Percentiles rank a stretch among this genome's conserved stretches.
These are phyloP conservation scores for Geranium rotundifolium DNA, from an alignment of 345 rosid genomes.

Conservation along the genomic window DNA sequence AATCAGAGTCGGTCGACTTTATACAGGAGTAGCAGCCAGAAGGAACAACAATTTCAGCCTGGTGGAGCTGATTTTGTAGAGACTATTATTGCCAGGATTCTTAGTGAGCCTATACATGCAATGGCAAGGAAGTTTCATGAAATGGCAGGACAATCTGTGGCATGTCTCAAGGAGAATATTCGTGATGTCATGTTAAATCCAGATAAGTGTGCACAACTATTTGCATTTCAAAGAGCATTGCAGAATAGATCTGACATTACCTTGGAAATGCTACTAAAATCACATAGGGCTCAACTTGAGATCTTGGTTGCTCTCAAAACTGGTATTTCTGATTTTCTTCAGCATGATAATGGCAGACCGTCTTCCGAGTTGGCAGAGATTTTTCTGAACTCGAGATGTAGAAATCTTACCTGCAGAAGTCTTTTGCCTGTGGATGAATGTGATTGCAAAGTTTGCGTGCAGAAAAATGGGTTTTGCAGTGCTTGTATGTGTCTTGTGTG, in stretches of 20 bases:
- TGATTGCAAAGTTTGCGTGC: slow-evolving; percentile 78
- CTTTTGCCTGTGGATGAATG: slow-evolving; percentile 88
- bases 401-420: slow-evolving; percentile 58
- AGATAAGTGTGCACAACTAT: slow-evolving; percentile 44
- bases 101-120: slow-evolving; percentile 59
- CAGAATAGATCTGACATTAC: slow-evolving; percentile 56
- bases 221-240: slow-evolving; percentile 44
- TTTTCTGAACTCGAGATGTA: slow-evolving; percentile 66
- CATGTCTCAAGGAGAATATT: slow-evolving; percentile 63
- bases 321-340: slow-evolving; percentile 61
- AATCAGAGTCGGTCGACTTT: slow-evolving; percentile 38
- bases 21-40: slow-evolving; percentile 52
- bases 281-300: slow-evolving; percentile 72
- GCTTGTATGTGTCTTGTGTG: slow-evolving; percentile 94
- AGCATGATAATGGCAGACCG: slow-evolving; percentile 33
- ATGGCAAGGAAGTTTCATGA: slow-evolving; percentile 73
- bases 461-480: slow-evolving; percentile 85
- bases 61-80: slow-evolving; percentile 71
- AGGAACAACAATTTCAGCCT: slow-evolving; percentile 34
- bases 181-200: slow-evolving; percentile 56
- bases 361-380: slow-evolving; percentile 79
- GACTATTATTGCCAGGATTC: slow-evolving; percentile 49
- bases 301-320: slow-evolving; percentile 74
- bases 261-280: slow-evolving; percentile 42
- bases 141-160: slow-evolving; percentile 53